Conservation (phyloP, 805 yeast genomes). For the Suhomyces faveliae region DNA sequence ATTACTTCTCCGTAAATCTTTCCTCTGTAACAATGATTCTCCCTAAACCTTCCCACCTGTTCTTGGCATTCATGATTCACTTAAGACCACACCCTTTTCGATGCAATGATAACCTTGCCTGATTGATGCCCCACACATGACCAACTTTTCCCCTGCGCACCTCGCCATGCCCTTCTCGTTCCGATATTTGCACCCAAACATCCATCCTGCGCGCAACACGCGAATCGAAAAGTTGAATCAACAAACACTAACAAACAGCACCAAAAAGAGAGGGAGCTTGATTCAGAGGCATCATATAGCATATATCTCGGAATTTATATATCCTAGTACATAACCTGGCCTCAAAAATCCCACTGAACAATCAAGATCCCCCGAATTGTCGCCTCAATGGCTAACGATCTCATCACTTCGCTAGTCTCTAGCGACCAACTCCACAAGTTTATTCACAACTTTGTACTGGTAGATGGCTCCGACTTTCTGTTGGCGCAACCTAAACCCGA, state of each 20-base stretch:
- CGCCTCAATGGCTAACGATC: neutral
- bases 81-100: too few species aligned
- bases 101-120: neutral
- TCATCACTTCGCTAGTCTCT: neutral
- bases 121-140: neutral
- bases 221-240: neutral
- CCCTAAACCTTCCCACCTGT: neutral
- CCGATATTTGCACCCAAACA: conserved; percentile 1
- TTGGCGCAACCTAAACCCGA: conserved; percentile 5
- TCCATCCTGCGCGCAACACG: conserved; percentile 2
- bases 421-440: conserved; percentile 8
- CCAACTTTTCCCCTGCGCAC: neutral
- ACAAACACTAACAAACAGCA: neutral
- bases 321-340: neutral
- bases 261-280: neutral
- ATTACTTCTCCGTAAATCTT: too few species aligned
- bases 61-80: too few species aligned
- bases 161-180: neutral
- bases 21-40: too few species aligned
- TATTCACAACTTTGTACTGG: conserved; percentile 10
- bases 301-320: neutral
- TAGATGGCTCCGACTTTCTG: conserved; percentile 4
- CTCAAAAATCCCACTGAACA: neutral
- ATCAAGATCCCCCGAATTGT: neutral
- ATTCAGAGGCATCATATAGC: neutral